phyloP scores from a whole-genome alignment of 192 early-diverging fungal species.

The Lobulomyces angularis region DNA sequence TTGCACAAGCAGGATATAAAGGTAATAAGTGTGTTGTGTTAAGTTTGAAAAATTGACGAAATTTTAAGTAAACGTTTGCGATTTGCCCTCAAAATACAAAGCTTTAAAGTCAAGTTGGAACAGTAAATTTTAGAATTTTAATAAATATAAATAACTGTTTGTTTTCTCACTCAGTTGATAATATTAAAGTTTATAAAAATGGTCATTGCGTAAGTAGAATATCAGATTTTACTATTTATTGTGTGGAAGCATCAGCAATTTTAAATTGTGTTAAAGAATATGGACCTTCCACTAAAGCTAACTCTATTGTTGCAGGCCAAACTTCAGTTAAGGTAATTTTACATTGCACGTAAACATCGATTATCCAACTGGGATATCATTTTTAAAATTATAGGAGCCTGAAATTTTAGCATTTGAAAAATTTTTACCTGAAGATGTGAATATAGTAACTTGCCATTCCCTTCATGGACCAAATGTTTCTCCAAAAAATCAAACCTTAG shows the following conservation, averaged over 20 bases:
- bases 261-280: constrained; percentile 64
- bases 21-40: too few relatives aligned
- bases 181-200: constrained; percentile 57
- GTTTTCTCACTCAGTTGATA: constrained; percentile 3
- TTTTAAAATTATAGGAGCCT: constrained; percentile 32
- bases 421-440: constrained; percentile 76
- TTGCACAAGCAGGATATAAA: too few relatives aligned
- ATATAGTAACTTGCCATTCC: constrained; percentile 89
- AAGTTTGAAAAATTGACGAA: too few relatives aligned
- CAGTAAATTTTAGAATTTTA: neutral
- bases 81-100: constrained; percentile 64
- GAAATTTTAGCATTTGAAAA: constrained; percentile 84
- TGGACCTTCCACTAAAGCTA: constrained; percentile 80
- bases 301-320: constrained; percentile 82
- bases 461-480: constrained; percentile 88
- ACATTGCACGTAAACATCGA: constrained; percentile 3
- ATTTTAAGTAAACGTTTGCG: constrained; percentile 83
- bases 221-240: constrained; percentile 86
- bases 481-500: constrained; percentile 69
- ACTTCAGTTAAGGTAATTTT: constrained; percentile 11
- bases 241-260: constrained; percentile 85
- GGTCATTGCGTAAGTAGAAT: constrained; percentile 72
- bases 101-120: constrained; percentile 24
- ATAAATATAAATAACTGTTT: neutral
- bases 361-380: constrained; percentile 2